phyloP scores from a whole-genome alignment of 768 basidiomycete species.

The Leccinum imitatum region DNA sequence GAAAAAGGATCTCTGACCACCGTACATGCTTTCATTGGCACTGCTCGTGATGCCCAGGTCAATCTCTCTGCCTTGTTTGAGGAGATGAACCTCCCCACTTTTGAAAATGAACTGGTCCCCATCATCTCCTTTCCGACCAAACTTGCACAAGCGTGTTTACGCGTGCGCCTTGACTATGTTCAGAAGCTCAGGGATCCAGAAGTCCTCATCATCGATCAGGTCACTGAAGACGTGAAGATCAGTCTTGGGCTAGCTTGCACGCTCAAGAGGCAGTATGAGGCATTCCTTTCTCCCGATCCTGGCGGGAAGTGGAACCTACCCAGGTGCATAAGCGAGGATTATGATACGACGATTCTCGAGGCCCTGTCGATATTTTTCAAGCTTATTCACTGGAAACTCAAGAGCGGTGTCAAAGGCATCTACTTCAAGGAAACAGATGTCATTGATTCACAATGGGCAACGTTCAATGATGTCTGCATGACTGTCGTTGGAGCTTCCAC shows the following conservation, averaged over 20 bases:
- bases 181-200: constrained; percentile 87
- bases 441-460: constrained; percentile 95
- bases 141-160: constrained; percentile 88
- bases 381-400: constrained; percentile 93
- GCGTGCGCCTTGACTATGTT: constrained; percentile 86
- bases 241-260: constrained; percentile 90
- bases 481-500: constrained; percentile 84
- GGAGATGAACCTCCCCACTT: constrained; percentile 89
- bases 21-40: constrained; percentile 82
- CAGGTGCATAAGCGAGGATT: constrained; percentile 85
- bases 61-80: constrained; percentile 72
- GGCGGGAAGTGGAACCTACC: constrained; percentile 88
- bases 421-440: constrained; percentile 98
- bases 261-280: constrained; percentile 93
- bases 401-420: constrained; percentile 86
- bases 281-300: constrained; percentile 84
- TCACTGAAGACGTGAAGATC: constrained; percentile 89
- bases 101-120: constrained; percentile 84
- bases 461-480: constrained; percentile 89
- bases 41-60: constrained; percentile 85
- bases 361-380: constrained; percentile 89
- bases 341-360: constrained; percentile 86
- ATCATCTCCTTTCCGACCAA: constrained; percentile 96
- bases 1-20: constrained; percentile 87
- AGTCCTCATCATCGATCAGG: constrained; percentile 88